Percentiles rank a stretch among this genome's conserved stretches.
Conservation (phyloP, 1,139 yeast genomes). For the Kurtzmaniella quercitrusa region DNA sequence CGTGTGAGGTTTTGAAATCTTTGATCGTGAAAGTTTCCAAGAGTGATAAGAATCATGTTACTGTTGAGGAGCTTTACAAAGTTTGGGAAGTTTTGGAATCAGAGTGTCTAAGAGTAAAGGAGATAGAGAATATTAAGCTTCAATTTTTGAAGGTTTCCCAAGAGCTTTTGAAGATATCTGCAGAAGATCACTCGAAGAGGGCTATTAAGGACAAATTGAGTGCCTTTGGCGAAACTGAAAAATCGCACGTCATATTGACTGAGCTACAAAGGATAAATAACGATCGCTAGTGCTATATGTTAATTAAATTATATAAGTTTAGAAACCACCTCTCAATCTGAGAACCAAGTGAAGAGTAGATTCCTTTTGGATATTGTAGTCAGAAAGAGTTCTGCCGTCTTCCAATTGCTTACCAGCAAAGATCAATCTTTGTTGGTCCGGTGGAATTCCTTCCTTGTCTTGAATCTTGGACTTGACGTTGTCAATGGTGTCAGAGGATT, state of each 20-base stretch:
- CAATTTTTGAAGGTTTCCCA: constrained; percentile 36
- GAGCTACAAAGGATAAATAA: constrained; percentile 17
- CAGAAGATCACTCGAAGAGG: neutral
- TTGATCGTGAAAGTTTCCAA: constrained; percentile 13
- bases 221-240: constrained; percentile 20
- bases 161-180: constrained; percentile 12
- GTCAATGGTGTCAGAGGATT: constrained; percentile 79
- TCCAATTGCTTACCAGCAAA: constrained; percentile 61
- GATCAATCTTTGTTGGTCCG: constrained; percentile 53
- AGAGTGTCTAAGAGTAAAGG: constrained; percentile 37
- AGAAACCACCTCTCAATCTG: constrained; percentile 72
- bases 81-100: constrained; percentile 22
- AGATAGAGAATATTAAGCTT: constrained; percentile 61
- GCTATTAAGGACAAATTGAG: constrained; percentile 20
- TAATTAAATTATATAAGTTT: constrained; percentile 20
- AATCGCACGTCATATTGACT: constrained; percentile 27
- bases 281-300: constrained; percentile 2
- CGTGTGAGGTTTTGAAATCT: constrained; percentile 31
- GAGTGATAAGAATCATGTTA: neutral
- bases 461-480: constrained; percentile 54
- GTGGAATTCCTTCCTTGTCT: constrained; percentile 52
- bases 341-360: constrained; percentile 55
- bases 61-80: constrained; percentile 1
- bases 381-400: constrained; percentile 65
- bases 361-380: constrained; percentile 65